A percentile compares a stretch with the other conserved stretches of the same genome.
phyloP scores from a whole-genome alignment of 1,139 yeast species.

The Eremothecium cymbalariae region DNA sequence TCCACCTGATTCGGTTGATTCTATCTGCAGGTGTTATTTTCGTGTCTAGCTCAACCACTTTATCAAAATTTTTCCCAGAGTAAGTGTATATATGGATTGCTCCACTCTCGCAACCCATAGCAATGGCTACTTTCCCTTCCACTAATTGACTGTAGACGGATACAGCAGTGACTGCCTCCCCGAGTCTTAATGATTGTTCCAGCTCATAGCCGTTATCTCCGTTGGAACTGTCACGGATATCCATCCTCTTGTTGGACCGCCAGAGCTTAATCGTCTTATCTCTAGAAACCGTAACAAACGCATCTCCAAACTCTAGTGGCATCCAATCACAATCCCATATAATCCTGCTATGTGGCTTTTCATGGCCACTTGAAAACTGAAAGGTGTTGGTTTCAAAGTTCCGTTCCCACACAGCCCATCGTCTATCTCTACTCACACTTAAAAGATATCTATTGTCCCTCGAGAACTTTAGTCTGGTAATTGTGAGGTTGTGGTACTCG shows the following conservation, averaged over 20 bases:
- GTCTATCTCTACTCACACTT: slow-evolving; percentile 87
- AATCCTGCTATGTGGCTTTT: slow-evolving; percentile 82
- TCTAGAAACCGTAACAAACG: slow-evolving; percentile 78
- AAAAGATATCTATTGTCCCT: slow-evolving; percentile 59
- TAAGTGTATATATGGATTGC: slow-evolving; percentile 34
- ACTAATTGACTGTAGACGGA: slow-evolving; percentile 39
- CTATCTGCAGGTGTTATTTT: slow-evolving; percentile 51
- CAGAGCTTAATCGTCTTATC: slow-evolving; percentile 75
- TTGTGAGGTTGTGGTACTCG: slow-evolving; percentile 67
- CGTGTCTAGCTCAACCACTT: slow-evolving; percentile 32
- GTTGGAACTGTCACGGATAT: slow-evolving; percentile 7
- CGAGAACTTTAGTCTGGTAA: slow-evolving; percentile 75
- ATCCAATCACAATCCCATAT: slow-evolving; percentile 95
- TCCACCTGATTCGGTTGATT: slow-evolving; percentile 54
- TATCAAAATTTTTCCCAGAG: slow-evolving; percentile 25
- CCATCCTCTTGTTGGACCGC: slow-evolving; percentile 33
- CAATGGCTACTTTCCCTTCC: slow-evolving; percentile 36
- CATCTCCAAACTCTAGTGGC: slow-evolving; percentile 36
- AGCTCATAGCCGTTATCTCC: slow-evolving; percentile 29
- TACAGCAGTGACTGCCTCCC: slow-evolving; percentile 64
- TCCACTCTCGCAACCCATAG: slow-evolving; percentile 73
- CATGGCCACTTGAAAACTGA: slow-evolving; percentile 40
- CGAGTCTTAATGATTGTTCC: slow-evolving; percentile 34
- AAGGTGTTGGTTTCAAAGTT: slow-evolving; percentile 35
- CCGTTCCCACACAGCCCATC: slow-evolving; percentile 68